Conservation (phyloP, 2,329 filamentous ascomycete species). For the Aspergillus fumigatus region DNA sequence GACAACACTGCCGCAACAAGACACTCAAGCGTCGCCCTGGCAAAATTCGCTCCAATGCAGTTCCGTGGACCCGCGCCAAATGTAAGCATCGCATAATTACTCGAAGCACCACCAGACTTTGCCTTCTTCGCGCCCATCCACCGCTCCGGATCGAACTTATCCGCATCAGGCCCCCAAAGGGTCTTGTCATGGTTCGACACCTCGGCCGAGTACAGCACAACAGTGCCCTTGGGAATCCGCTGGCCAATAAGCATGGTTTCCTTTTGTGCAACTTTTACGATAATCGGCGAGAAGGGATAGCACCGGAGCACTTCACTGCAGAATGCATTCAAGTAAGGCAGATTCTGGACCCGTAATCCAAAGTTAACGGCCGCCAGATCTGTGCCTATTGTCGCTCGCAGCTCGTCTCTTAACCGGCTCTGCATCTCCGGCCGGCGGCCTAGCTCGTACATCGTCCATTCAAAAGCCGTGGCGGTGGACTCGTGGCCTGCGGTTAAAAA, state of each 20-base stretch:
- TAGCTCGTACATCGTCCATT: too few relatives aligned
- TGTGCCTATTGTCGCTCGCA: not conserved
- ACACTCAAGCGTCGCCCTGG: conserved; percentile 11
- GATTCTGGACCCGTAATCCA: not conserved
- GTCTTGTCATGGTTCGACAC: not conserved
- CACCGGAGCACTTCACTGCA: not conserved
- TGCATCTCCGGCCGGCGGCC: too few relatives aligned
- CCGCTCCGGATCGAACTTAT: not conserved
- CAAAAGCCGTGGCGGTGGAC: too few relatives aligned
- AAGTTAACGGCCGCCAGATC: not conserved
- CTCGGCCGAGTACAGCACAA: not conserved
- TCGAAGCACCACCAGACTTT: conserved; percentile 10
- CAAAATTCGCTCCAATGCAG: conserved; percentile 16
- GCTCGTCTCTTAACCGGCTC: not conserved
- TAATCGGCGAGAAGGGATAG: not conserved
- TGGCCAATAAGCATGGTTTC: not conserved
- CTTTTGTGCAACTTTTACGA: not conserved
- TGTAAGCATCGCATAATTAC: conserved; percentile 13
- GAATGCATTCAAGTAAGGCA: not conserved
- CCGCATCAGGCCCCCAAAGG: not conserved
- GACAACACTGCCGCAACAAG: conserved; percentile 5
- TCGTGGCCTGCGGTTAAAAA: too few relatives aligned
- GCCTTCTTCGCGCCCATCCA: not conserved
- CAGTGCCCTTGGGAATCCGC: not conserved
- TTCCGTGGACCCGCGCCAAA: conserved; percentile 15